These are phyloP conservation scores for Ephemerocybe angulata DNA, from an alignment of 768 basidiomycete species.

Conservation along the genomic window DNA sequence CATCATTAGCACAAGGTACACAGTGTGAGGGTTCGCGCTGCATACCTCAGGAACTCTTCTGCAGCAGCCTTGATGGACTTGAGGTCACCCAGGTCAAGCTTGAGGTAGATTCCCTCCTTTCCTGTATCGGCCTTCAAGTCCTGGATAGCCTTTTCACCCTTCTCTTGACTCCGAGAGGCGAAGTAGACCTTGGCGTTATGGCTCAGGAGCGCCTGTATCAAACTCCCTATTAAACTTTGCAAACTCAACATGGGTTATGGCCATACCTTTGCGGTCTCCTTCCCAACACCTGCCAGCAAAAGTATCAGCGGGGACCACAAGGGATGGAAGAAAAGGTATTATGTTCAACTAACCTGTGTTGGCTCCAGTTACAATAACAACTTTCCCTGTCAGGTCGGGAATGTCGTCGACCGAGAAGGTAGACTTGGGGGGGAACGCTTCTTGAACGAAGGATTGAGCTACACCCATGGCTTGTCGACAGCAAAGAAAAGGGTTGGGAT, in stretches of 20 bases:
- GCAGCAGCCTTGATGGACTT: slow-evolving; percentile 36
- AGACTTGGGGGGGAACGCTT: slow-evolving; percentile 3
- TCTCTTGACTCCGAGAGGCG: slow-evolving; percentile 42
- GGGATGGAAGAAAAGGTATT: background rate
- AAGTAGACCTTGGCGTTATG: slow-evolving; percentile 69
- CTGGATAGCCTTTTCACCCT: slow-evolving; percentile 46
- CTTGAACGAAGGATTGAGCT: background rate
- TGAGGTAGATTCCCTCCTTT: slow-evolving; percentile 38
- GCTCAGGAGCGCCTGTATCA: slow-evolving; percentile 43
- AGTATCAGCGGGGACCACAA: background rate
- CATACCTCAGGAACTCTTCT: slow-evolving; percentile 37
- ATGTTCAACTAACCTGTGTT: slow-evolving; percentile 14
- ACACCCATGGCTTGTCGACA: background rate
- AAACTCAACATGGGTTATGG: background rate
- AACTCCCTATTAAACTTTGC: background rate
- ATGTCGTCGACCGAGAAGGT: slow-evolving; percentile 40
- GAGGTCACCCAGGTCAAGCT: slow-evolving; percentile 42
- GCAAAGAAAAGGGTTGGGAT: background rate
- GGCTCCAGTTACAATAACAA: slow-evolving; percentile 32
- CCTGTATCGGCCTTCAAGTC: slow-evolving; percentile 50
- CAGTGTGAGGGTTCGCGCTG: slow-evolving; percentile 19
- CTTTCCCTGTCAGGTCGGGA: slow-evolving; percentile 44
- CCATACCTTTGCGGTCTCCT: slow-evolving; percentile 52
- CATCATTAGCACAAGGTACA: background rate
- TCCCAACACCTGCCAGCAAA: slow-evolving; percentile 42